A percentile compares a stretch with the other conserved stretches of the same genome.
phyloP scores from a whole-genome alignment of 2,329 filamentous ascomycete genomes.

The Fusarium austroafricanum region DNA sequence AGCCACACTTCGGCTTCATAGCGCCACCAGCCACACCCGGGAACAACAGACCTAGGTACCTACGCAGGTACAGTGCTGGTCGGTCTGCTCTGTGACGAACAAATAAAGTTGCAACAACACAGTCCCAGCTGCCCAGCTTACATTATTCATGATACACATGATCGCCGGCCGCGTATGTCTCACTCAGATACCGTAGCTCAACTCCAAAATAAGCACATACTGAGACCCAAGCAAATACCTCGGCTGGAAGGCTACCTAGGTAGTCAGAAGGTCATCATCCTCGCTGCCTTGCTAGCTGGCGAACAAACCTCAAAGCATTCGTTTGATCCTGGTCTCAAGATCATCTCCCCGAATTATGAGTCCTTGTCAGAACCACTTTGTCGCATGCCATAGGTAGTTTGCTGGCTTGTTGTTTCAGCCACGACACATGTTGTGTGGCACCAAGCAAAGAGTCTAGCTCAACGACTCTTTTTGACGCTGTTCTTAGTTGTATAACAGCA shows the following conservation, averaged over 20 bases:
- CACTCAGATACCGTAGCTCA: conserved; percentile 13
- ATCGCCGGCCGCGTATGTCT: conserved; percentile 18
- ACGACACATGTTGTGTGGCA: not conserved
- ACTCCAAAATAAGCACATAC: not conserved
- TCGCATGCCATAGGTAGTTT: not conserved
- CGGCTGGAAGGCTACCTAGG: not conserved
- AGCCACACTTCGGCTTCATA: not conserved
- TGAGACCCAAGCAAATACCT: conserved; percentile 9
- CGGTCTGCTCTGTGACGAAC: not conserved
- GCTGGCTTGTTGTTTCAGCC: not conserved
- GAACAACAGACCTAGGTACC: not conserved
- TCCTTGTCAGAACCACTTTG: conserved; percentile 19
- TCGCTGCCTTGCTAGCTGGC: not conserved
- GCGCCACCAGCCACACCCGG: not conserved
- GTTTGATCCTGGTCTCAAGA: not conserved
- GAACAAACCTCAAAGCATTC: conserved; percentile 15
- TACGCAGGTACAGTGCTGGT: not conserved
- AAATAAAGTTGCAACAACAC: conserved; percentile 7
- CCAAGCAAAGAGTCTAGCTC: not conserved
- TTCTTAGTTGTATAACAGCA: not conserved
- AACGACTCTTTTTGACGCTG: too few relatives aligned
- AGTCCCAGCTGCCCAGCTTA: conserved; percentile 13
- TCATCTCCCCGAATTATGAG: conserved; percentile 15
- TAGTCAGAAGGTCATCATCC: not conserved
- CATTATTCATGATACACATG: conserved; percentile 15